Evolutionary conservation across 2,329 filamentous ascomycete genomes (phyloP).

Genomic region (Ophiocordyceps camponoti-saundersi): DNA sequence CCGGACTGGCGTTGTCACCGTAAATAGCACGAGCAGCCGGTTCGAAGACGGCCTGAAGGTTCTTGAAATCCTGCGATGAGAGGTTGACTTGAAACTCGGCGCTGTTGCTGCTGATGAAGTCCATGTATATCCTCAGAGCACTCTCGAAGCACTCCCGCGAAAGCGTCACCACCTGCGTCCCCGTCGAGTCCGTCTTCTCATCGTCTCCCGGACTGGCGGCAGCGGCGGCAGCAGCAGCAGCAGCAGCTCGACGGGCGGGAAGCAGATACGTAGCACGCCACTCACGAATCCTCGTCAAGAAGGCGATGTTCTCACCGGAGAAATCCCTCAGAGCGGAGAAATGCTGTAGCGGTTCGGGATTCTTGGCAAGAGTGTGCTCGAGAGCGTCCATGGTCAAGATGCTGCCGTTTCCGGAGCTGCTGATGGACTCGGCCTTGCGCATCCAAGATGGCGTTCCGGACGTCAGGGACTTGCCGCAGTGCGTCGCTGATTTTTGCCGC

Average conservation of each 20-base stretch:
- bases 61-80: conserved; percentile 35
- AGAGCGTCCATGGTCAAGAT: conserved; percentile 43
- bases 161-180: conserved; percentile 6
- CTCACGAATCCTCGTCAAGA: conserved; percentile 37
- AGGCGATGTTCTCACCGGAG: conserved; percentile 52
- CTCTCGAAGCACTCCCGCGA: conserved; percentile 35
- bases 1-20: conserved; percentile 19
- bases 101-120: conserved; percentile 41
- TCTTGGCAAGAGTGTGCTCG: conserved; percentile 37
- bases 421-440: conserved; percentile 16
- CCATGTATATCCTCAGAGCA: conserved; percentile 42
- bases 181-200: conserved; percentile 1
- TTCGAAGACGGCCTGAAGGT: conserved; percentile 40
- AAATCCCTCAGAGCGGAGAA: conserved; percentile 48
- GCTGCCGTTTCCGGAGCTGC: conserved; percentile 19
- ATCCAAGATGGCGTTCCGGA: conserved; percentile 20
- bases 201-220: conserved; percentile 1
- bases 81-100: conserved; percentile 54
- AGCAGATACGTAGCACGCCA: conserved; percentile 15
- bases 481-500: conserved; percentile 16
- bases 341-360: conserved; percentile 37
- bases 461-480: conserved; percentile 15
- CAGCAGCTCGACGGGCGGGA: not conserved
- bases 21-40: conserved; percentile 28
- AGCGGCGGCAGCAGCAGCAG: no score